Evolutionary conservation across 352 stramenopile species (phyloP).

Genomic region (Globisporangium cystogenes): DNA sequence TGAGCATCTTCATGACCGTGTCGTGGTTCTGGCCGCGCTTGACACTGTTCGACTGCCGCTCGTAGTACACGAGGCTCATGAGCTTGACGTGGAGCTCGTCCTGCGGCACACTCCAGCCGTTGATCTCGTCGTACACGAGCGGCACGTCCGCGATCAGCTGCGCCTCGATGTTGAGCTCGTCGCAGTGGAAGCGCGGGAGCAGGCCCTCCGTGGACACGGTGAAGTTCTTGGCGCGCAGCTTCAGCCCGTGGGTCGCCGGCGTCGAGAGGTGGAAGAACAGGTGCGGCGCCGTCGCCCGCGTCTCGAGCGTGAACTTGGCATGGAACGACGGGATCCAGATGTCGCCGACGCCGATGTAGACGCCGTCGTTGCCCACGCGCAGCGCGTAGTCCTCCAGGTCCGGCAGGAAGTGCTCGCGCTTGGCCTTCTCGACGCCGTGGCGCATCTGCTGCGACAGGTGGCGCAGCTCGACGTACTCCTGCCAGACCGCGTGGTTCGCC

Average conservation of each 20-base stretch:
- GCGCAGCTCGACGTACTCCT: constrained; percentile 69
- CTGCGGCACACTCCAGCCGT: constrained; percentile 51
- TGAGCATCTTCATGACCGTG: constrained; percentile 77
- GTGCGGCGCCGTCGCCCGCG: constrained; percentile 48
- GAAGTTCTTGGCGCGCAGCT: constrained; percentile 60
- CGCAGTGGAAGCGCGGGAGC: constrained; percentile 67
- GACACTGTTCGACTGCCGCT: constrained; percentile 45
- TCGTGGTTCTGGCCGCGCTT: constrained; percentile 63
- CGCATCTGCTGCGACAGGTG: constrained; percentile 52
- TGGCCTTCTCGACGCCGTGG: constrained; percentile 55
- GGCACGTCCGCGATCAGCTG: constrained; percentile 62
- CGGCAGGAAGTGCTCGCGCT: constrained; percentile 62
- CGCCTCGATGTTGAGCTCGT: constrained; percentile 72
- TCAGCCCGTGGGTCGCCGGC: constrained; percentile 40
- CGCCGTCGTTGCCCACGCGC: constrained; percentile 57
- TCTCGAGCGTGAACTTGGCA: constrained; percentile 68
- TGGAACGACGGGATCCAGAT: constrained; percentile 72
- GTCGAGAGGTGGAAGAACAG: constrained; percentile 61
- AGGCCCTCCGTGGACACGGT: constrained; percentile 57
- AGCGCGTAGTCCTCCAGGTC: constrained; percentile 55
- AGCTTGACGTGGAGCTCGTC: constrained; percentile 63
- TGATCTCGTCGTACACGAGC: constrained; percentile 52
- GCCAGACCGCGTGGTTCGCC: constrained; percentile 42
- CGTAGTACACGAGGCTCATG: constrained; percentile 69
- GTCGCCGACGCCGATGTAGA: constrained; percentile 69